These are phyloP conservation scores for Coemansia sp. DNA, from an alignment of 192 early-diverging fungal genomes.

Conservation along the genomic window DNA sequence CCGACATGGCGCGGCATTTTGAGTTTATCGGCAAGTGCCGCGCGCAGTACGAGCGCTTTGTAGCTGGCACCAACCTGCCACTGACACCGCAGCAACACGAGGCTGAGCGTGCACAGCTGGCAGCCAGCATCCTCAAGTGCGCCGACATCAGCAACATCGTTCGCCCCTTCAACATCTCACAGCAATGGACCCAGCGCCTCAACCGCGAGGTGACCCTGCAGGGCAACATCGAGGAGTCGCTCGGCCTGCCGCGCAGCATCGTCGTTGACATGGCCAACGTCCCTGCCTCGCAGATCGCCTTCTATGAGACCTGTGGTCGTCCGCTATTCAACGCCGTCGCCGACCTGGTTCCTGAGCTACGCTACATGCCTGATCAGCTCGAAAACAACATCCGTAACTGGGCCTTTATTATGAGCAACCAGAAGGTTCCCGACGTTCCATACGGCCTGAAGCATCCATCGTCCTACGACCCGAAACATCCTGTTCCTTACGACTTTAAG, in stretches of 20 bases:
- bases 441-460: slow-evolving; percentile 48
- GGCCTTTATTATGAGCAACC: slow-evolving; percentile 47
- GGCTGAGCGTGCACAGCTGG: slow-evolving; percentile 63
- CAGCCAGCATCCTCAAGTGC: slow-evolving; percentile 76
- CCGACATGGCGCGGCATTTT: slow-evolving; percentile 79
- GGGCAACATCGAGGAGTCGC: slow-evolving; percentile 70
- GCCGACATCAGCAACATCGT: slow-evolving; percentile 79
- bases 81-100: slow-evolving; percentile 53
- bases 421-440: slow-evolving; percentile 47
- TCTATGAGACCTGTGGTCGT: slow-evolving; percentile 52
- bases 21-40: slow-evolving; percentile 75
- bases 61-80: slow-evolving; percentile 44
- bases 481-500: slow-evolving; percentile 41
- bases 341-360: slow-evolving; percentile 50
- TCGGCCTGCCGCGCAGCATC: slow-evolving; percentile 59
- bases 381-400: slow-evolving; percentile 54
- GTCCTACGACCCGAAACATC: slow-evolving; percentile 42
- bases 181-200: slow-evolving; percentile 67
- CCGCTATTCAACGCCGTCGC: slow-evolving; percentile 52
- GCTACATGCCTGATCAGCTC: slow-evolving; percentile 48
- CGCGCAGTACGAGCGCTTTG: slow-evolving; percentile 59
- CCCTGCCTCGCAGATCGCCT: slow-evolving; percentile 49
- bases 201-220: slow-evolving; percentile 69
- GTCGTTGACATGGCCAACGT: slow-evolving; percentile 39
- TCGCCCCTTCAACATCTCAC: slow-evolving; percentile 67